Evolutionary conservation across 2,329 filamentous ascomycete species (phyloP).

Genomic region (Clarireedia paspali): DNA sequence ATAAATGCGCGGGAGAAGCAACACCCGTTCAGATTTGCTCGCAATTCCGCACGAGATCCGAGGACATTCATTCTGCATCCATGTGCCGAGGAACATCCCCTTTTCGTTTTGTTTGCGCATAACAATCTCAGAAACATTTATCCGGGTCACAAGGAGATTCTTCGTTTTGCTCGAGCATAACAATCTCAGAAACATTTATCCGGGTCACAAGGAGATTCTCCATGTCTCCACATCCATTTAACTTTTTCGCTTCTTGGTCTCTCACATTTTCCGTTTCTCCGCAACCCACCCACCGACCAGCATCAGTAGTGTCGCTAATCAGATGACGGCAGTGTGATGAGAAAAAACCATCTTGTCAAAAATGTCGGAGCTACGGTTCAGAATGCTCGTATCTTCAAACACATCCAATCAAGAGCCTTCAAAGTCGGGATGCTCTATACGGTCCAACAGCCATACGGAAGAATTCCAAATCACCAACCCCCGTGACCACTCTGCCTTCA

Average conservation of each 20-base stretch:
- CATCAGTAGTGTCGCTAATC: background rate
- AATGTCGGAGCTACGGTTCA: constrained; percentile 21
- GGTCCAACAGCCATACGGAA: background rate
- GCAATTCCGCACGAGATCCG: too few relatives aligned
- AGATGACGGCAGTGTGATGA: constrained; percentile 22
- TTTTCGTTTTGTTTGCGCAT: too few relatives aligned
- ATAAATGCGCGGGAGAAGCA: too few relatives aligned
- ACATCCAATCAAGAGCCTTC: constrained; percentile 17
- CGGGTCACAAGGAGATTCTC: too few relatives aligned
- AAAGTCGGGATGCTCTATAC: background rate
- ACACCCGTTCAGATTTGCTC: too few relatives aligned
- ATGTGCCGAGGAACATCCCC: too few relatives aligned
- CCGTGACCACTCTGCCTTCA: constrained; percentile 3
- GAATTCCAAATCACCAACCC: constrained; percentile 6
- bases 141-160: too few relatives aligned
- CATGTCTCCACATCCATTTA: too few relatives aligned
- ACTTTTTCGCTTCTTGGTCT: background rate
- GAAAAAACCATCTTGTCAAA: constrained; percentile 23
- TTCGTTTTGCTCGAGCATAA: too few relatives aligned
- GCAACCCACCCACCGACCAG: background rate
- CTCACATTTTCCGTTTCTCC: background rate
- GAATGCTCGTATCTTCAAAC: constrained; percentile 26
- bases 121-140: too few relatives aligned
- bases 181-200: too few relatives aligned
- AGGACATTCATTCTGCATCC: too few relatives aligned